A percentile compares a stretch with the other conserved stretches of the same genome.
These are phyloP conservation scores for Leptographium lundbergii DNA, from an alignment of 2,329 filamentous ascomycete species.

Conservation along the genomic window DNA sequence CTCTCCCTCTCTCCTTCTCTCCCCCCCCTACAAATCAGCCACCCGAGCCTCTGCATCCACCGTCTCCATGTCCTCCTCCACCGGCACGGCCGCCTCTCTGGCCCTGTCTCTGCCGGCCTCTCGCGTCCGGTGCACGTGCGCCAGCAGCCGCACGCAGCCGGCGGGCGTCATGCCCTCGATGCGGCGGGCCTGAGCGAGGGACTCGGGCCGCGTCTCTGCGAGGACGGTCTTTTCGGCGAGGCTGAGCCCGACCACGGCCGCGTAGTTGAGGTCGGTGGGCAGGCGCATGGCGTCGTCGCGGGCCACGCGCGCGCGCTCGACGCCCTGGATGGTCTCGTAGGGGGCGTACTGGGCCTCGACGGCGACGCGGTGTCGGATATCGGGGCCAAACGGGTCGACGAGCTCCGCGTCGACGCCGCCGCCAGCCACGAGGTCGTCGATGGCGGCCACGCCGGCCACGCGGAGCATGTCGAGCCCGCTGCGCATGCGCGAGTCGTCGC, in stretches of 20 bases:
- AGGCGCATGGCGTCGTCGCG: conserved; percentile 66
- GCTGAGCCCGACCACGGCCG: conserved; percentile 58
- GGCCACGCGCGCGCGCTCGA: conserved; percentile 52
- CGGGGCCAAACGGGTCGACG: conserved; percentile 37
- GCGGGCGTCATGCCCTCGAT: conserved; percentile 67
- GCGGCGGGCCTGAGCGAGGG: conserved; percentile 73
- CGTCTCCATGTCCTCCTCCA: conserved; percentile 24
- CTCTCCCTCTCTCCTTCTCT: background rate
- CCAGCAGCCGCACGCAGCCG: conserved; percentile 47
- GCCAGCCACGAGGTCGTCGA: conserved; percentile 42
- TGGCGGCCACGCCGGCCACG: conserved; percentile 38
- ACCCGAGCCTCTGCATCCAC: conserved; percentile 27
- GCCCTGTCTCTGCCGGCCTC: background rate
- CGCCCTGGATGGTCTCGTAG: conserved; percentile 63
- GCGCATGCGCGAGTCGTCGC: conserved; percentile 34
- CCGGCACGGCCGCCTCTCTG: conserved; percentile 1
- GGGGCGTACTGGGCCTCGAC: conserved; percentile 82
- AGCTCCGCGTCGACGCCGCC: conserved; percentile 32
- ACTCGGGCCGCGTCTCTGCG: conserved; percentile 61
- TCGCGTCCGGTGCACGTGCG: conserved; percentile 38
- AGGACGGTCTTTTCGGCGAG: conserved; percentile 66
- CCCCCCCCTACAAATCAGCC: conserved; percentile 19
- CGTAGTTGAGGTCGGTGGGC: conserved; percentile 66
- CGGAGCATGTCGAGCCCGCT: conserved; percentile 72
- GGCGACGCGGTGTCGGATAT: conserved; percentile 55